Conservation (phyloP, 495 filamentous ascomycete species). For the Trichoderma gamsii region DNA sequence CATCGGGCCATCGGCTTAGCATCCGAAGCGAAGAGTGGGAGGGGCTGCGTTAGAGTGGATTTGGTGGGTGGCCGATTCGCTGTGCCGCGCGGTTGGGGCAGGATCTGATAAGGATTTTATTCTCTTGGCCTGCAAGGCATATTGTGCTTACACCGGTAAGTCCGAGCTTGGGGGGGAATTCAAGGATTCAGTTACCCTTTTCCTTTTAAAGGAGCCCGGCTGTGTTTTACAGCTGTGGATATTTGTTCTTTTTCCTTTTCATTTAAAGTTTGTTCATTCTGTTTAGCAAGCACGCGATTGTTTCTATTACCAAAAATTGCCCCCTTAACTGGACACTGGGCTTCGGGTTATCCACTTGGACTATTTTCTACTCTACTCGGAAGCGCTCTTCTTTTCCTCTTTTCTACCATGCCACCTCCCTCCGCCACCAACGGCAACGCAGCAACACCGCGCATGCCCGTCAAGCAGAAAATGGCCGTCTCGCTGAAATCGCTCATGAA, state of each 20-base stretch:
- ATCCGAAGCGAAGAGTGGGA: not conserved
- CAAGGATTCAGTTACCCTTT: not conserved
- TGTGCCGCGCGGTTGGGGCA: too few species aligned
- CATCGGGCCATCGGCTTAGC: not conserved
- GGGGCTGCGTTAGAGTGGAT: not conserved
- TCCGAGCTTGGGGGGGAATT: not conserved
- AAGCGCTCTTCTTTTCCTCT: not conserved
- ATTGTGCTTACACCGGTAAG: not conserved
- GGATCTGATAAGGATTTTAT: constrained; percentile 10
- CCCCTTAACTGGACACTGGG: not conserved
- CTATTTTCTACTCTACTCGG: not conserved
- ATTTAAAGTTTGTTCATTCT: not conserved
- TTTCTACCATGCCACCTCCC: not conserved
- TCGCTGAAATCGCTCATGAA: constrained; percentile 30
- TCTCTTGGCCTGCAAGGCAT: not conserved
- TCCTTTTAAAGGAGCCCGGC: not conserved
- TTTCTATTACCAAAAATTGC: not conserved
- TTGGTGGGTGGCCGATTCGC: not conserved
- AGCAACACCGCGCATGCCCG: constrained; percentile 8
- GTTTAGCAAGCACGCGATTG: not conserved
- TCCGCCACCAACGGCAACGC: not conserved
- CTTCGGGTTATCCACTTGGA: not conserved
- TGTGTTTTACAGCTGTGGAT: not conserved
- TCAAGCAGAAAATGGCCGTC: constrained; percentile 25
- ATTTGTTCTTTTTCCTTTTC: not conserved